Evolutionary conservation across 1,139 yeast species (phyloP).

Genomic region (Pichia sp.): DNA sequence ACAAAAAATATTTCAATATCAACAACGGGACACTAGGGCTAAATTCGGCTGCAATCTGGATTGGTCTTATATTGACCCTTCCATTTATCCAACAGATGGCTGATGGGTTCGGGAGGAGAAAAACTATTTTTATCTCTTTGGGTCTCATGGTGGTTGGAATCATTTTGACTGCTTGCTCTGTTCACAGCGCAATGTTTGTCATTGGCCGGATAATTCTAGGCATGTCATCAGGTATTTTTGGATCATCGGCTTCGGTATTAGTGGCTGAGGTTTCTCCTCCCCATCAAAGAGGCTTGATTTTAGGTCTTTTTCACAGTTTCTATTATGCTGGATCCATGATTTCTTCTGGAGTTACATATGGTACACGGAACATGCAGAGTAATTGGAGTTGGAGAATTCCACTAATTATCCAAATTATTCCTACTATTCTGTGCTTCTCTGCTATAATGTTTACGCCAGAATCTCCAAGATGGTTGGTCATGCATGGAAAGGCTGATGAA

Average conservation of each 20-base stretch:
- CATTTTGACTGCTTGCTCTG: background rate
- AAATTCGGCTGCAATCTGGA: slow-evolving; percentile 4
- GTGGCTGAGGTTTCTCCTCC: slow-evolving; percentile 4
- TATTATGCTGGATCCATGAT: slow-evolving; percentile 2
- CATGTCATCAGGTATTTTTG: slow-evolving; percentile 1
- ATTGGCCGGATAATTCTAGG: slow-evolving; percentile 3
- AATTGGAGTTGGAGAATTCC: slow-evolving; percentile 6
- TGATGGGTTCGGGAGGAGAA: slow-evolving; percentile 1
- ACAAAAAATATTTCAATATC: background rate
- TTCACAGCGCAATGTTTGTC: slow-evolving; percentile 2
- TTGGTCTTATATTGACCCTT: background rate
- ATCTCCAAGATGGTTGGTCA: slow-evolving; percentile 4
- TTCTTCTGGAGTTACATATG: slow-evolving; percentile 2
- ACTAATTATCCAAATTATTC: slow-evolving; percentile 2
- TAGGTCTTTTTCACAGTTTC: slow-evolving; percentile 1
- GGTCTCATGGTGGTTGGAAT: slow-evolving; percentile 4
- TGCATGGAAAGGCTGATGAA: slow-evolving; percentile 2
- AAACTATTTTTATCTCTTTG: background rate
- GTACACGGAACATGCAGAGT: background rate
- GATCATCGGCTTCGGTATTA: slow-evolving; percentile 1
- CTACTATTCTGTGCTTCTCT: background rate
- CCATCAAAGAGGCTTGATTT: slow-evolving; percentile 1
- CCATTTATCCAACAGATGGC: slow-evolving; percentile 1
- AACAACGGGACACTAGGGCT: slow-evolving; percentile 1
- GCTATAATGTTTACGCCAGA: slow-evolving; percentile 1